Base-by-base conservation (phyloP, 1,284 basidiomycete genomes). In the Fomitopsis palustris region DNA sequence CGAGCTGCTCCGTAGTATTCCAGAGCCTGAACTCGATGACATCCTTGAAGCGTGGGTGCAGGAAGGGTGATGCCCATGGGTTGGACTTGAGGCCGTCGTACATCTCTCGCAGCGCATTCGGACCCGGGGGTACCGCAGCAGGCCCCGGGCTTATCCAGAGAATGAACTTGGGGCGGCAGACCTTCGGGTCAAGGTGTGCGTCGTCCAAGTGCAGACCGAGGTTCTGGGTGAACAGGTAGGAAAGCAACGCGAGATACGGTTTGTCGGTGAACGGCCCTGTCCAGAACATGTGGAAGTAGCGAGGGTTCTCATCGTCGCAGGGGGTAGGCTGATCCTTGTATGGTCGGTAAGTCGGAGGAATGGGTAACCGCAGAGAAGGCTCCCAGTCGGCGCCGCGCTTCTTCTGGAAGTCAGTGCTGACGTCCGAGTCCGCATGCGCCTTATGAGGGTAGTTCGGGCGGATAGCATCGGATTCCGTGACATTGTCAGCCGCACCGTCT, bases 251-350 rank as follows among this genome's bases (percentile, higher is more conserved):
- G 68, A 87, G 81, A 75, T 90, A 90, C 2, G 89, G 89, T 70
- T 90, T 90, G 74, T 91, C 88, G 6, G 87, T 89, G 75, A 92
- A 90, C 0, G 86, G 81, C 2, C 89, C 89, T 0, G 88, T 85
- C 88, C 89, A 91, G 74, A 90, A 92, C 80, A 91, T 89, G 75
- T 92, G 89, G 77, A 88, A 91, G 47, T 90, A 75, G 25, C 85
- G 81, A 10, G 87, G 83, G 65, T 88, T 81, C 55, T 84, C 81
- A 0, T 84, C 79, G 65, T 88, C 86, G 72, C 89, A 92, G 1
- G 82, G 67, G 7, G 69, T 57, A 0, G 70, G 64, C 55, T 75
- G 73, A 38, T 72, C 75, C 52, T 74, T 74, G 59, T 74, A 77
- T 0, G 78, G 70, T 23, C 69, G 62, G 61, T 82, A 78, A 54